Base-by-base conservation (phyloP, 1,284 basidiomycete genomes). In the Puccinia sorghi region DNA sequence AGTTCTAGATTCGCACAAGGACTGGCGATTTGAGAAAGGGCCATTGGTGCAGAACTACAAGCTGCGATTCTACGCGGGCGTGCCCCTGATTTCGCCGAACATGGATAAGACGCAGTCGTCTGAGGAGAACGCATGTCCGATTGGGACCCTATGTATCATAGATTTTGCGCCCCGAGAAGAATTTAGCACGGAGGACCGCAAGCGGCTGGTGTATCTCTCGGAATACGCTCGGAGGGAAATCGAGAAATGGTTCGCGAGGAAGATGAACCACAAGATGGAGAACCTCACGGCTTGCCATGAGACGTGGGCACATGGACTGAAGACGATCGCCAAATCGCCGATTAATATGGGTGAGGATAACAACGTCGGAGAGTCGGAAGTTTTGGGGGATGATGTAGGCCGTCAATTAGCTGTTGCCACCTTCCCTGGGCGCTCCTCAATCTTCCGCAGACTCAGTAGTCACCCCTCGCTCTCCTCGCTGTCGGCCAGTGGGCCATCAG, bases 141-240 rank as follows among this genome's bases (percentile, higher is more conserved):
- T 84, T 32, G 83, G 83, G 3, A 82, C 83, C 0, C 75, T 84
- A 6, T 84, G 83, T 73, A 80, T 83, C 15, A 70, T 82, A 69
- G 83, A 84, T 71, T 72, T 80, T 13, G 75, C 79, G 25, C 82
- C 82, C 15, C 80, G 83, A 1, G 71, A 73, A 32, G 73, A 69
- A 8, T 83, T 83, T 69, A 80, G 78, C 12, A 72, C 75, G 4
- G 82, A 80, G 11, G 81, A 84, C 48, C 80, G 81, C 15, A 74
- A 80, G 57, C 81, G 82, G 39, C 81, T 84, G 72, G 80, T 79
- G 32, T 81, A 80, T 54, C 20, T 77, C 15, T 80, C 80, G 43
- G 69, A 80, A 27, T 67, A 80, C 48, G 81, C 81, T 4, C 80
- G 80, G 27, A 77, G 79, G 61, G 80, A 81, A 46, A 81, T 82